phyloP scores from a whole-genome alignment of 2,329 filamentous ascomycete genomes.

The Aaosphaeria arxii region DNA sequence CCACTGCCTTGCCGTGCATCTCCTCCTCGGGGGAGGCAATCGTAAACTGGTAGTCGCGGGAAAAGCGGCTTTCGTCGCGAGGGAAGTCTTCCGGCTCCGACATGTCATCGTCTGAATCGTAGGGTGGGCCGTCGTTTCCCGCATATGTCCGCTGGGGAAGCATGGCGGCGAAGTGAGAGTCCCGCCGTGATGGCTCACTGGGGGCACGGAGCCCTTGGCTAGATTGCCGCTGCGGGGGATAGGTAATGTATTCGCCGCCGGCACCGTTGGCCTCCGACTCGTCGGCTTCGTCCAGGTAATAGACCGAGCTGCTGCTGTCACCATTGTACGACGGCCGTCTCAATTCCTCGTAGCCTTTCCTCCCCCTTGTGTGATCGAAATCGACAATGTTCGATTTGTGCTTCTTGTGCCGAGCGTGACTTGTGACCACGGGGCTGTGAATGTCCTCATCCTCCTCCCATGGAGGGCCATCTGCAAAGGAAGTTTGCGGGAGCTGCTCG shows the following conservation, averaged over 20 bases:
- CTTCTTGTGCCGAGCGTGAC: slow-evolving; percentile 70
- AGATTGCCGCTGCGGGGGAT: slow-evolving; percentile 56
- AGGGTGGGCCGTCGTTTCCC: slow-evolving; percentile 32
- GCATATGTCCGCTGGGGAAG: slow-evolving; percentile 43
- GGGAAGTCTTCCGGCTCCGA: slow-evolving; percentile 46
- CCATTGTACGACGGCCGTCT: slow-evolving; percentile 49
- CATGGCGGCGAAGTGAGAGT: slow-evolving; percentile 54
- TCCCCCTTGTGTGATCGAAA: slow-evolving; percentile 38
- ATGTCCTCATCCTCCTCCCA: slow-evolving; percentile 96
- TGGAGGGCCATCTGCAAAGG: slow-evolving; percentile 77
- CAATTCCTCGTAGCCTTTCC: slow-evolving; percentile 29
- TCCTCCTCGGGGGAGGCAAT: slow-evolving; percentile 95
- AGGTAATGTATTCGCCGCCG: slow-evolving; percentile 77
- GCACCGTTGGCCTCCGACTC: slow-evolving; percentile 68
- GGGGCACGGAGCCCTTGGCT: slow-evolving; percentile 18
- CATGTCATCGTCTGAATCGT: slow-evolving; percentile 50
- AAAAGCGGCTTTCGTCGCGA: slow-evolving; percentile 73
- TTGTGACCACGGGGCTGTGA: slow-evolving; percentile 82
- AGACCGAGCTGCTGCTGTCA: slow-evolving; percentile 68
- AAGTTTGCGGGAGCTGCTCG: slow-evolving; percentile 75
- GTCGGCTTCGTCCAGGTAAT: slow-evolving; percentile 69
- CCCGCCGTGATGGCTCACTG: slow-evolving; percentile 37
- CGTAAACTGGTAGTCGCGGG: slow-evolving; percentile 89
- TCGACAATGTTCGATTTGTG: slow-evolving; percentile 55
- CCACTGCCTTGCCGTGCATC: slow-evolving; percentile 95